Evolutionary conservation across 2,329 filamentous ascomycete species (phyloP).

Genomic region (Lojkania enalia): DNA sequence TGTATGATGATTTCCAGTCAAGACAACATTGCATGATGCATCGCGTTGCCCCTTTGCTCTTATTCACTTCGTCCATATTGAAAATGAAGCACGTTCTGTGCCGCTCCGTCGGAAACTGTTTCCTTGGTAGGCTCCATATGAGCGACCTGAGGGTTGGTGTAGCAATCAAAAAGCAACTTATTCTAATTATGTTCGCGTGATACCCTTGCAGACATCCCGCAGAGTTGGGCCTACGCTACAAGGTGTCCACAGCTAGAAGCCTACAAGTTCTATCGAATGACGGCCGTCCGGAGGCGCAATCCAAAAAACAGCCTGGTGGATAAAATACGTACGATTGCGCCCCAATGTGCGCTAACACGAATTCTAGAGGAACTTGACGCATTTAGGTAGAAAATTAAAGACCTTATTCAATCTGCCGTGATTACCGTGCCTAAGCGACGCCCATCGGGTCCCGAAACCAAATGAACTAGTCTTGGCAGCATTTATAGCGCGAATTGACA

Average conservation of each 20-base stretch:
- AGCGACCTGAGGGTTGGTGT: background rate
- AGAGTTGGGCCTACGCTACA: too few species aligned
- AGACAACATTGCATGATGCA: background rate
- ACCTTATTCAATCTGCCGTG: background rate
- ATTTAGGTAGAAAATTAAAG: background rate
- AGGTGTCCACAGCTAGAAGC: too few species aligned
- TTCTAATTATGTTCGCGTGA: constrained; percentile 1
- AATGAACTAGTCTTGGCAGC: background rate
- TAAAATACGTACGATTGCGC: background rate
- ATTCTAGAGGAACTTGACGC: background rate
- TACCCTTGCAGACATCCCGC: background rate
- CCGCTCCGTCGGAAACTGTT: background rate
- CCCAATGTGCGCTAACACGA: background rate
- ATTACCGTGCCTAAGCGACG: background rate
- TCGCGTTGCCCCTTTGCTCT: background rate
- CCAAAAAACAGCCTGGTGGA: too few species aligned
- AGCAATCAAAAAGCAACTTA: background rate
- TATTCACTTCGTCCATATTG: background rate
- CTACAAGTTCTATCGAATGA: too few species aligned
- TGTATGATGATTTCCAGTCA: background rate
- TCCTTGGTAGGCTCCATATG: background rate
- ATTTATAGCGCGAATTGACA: background rate
- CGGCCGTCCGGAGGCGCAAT: too few species aligned
- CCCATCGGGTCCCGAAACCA: background rate
- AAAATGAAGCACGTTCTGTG: constrained; percentile 7